Evolutionary conservation across 306 rosid genomes (phyloP), one percentile per base, ranked within the genome.

Genomic region (Rubus parviflorus): DNA sequence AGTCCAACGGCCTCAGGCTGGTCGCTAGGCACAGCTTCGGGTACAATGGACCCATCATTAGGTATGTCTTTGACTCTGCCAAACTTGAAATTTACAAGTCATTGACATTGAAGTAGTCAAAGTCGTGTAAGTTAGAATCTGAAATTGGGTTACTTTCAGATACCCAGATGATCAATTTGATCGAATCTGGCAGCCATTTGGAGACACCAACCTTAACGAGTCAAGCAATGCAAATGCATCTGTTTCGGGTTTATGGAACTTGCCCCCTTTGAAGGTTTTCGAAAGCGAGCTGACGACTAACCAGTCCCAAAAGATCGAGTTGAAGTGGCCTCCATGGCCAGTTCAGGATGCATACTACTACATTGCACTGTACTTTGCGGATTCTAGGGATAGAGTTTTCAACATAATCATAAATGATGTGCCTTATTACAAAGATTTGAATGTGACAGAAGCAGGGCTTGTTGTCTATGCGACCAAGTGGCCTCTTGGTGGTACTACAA

Each of bases 151-250:
- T 7, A 35, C 47, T 41, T 61, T 66, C 85, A 92, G 99, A 72
- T 91, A 87, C 68, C 99, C 99, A 22, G 96, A 91, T 83, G 99
- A 96, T 83, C 84, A 66, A 63, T 96, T 89, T 64, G 90, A 96
- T 85, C 98, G 97, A 10, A 74, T 82, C 5, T 92, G 98, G 99
- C 83, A 17, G 83, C 85, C 96, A 41, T 87, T 76, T 73, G 90
- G 85, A 73, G 83, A 64, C 63, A 70, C 67, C 14, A 79, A 65
- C 75, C 70, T 77, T 23, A 37, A 81, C 74, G 70, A 74, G 23
- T 83, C 83, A 53, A 85, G 79, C 82, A 86, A 82, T 54, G 75
- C 73, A 38, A 88, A 78, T 81, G 79, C 85, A 60, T 87, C 93
- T 77, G 90, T 84, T 78, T 91, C 94, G 83, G 90, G 89, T 8